Percentiles rank a stretch among this genome's conserved stretches.
These are phyloP conservation scores for Alternaria sp. DNA, from an alignment of 2,329 filamentous ascomycete genomes.

Conservation along the genomic window DNA sequence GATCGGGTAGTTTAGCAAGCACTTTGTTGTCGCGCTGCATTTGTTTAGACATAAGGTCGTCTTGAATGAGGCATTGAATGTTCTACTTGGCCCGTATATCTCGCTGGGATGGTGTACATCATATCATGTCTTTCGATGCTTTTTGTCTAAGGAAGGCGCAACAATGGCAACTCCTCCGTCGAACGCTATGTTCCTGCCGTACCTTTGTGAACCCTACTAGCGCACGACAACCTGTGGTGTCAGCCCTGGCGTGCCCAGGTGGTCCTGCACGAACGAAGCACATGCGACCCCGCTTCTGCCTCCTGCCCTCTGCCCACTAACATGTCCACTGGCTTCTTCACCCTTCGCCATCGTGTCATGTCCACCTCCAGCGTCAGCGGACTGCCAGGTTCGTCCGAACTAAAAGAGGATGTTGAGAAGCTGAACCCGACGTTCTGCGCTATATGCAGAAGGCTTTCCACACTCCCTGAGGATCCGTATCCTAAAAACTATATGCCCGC, in stretches of 20 bases:
- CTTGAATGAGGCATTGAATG: background rate
- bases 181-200: no score
- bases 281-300: background rate
- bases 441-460: fast-evolving
- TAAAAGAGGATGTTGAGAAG: fast-evolving
- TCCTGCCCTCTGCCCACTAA: fast-evolving
- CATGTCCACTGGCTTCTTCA: background rate
- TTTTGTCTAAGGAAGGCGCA: no score
- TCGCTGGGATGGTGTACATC: no score
- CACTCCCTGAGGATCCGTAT: background rate
- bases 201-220: no score
- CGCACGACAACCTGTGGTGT: no score
- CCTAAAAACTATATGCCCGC: fast-evolving
- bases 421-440: background rate
- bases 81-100: no score
- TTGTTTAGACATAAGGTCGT: background rate
- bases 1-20: background rate
- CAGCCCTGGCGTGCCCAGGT: no score
- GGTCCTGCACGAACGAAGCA: no score
- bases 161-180: no score
- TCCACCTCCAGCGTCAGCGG: background rate
- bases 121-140: no score
- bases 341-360: fast-evolving
- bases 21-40: background rate
- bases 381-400: fast-evolving